phyloP scores from a whole-genome alignment of 1,284 basidiomycete genomes.

The Microbotryum scabiosae region DNA sequence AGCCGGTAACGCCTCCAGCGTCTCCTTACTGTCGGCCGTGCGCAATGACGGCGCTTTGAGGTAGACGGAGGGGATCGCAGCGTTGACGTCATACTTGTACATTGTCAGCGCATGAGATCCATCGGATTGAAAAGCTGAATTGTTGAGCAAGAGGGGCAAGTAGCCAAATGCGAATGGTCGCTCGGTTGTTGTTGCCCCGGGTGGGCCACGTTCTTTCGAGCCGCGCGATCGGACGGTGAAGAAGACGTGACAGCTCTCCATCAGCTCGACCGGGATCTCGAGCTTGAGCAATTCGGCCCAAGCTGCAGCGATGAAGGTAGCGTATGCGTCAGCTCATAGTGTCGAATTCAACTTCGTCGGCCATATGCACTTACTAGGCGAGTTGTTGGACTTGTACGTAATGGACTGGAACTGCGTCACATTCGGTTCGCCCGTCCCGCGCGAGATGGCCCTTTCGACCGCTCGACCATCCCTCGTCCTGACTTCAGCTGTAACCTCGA shows the following conservation, averaged over 20 bases:
- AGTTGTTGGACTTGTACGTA: constrained; percentile 55
- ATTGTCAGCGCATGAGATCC: constrained; percentile 77
- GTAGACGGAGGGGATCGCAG: constrained; percentile 45
- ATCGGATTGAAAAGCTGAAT: constrained; percentile 68
- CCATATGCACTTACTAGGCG: constrained; percentile 27
- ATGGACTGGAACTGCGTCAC: constrained; percentile 78
- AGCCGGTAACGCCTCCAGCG: constrained; percentile 47
- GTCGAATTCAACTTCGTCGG: neutral
- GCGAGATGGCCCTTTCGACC: constrained; percentile 65
- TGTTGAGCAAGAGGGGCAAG: constrained; percentile 73
- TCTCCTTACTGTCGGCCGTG: constrained; percentile 60
- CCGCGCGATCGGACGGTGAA: constrained; percentile 82
- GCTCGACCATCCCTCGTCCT: constrained; percentile 63
- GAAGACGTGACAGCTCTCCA: constrained; percentile 81
- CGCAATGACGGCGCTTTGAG: constrained; percentile 41
- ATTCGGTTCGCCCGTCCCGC: constrained; percentile 74
- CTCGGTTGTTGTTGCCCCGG: constrained; percentile 42
- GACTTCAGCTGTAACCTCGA: constrained; percentile 88
- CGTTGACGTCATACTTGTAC: constrained; percentile 52
- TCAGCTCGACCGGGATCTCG: constrained; percentile 57
- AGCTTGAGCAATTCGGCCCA: constrained; percentile 92
- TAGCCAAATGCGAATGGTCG: constrained; percentile 86
- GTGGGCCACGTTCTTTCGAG: constrained; percentile 38
- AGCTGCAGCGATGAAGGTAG: constrained; percentile 50
- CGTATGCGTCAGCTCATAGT: neutral